These are phyloP conservation scores for Globisporangium polare DNA, from an alignment of 352 stramenopile genomes.

Conservation along the genomic window DNA sequence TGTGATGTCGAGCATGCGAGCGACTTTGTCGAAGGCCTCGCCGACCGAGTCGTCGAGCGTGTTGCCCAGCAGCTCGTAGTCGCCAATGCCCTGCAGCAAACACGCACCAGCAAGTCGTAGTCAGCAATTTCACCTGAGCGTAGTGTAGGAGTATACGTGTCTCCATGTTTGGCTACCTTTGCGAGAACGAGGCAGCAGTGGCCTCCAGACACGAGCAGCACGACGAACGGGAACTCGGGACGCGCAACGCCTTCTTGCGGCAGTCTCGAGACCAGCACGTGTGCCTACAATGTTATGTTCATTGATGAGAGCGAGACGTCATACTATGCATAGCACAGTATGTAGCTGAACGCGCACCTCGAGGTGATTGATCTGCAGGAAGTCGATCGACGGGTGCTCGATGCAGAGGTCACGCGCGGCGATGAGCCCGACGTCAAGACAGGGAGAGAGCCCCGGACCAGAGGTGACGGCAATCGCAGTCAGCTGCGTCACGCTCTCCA, in stretches of 20 bases:
- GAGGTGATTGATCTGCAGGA: slow-evolving; percentile 97
- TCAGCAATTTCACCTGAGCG: background rate
- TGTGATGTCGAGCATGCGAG: slow-evolving; percentile 90
- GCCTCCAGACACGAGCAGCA: slow-evolving; percentile 97
- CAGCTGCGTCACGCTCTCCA: slow-evolving; percentile 76
- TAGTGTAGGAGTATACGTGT: background rate
- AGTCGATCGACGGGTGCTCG: slow-evolving; percentile 84
- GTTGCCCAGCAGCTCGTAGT: slow-evolving; percentile 93
- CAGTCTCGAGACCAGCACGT: slow-evolving; percentile 94
- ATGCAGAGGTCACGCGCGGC: slow-evolving; percentile 79
- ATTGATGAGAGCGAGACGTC: background rate
- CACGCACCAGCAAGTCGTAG: too few species aligned
- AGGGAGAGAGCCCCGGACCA: slow-evolving; percentile 96
- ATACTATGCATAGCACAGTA: background rate
- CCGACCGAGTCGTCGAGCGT: slow-evolving; percentile 98
- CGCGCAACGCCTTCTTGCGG: slow-evolving; percentile 38
- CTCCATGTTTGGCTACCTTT: slow-evolving; percentile 28
- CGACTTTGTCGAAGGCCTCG: slow-evolving; percentile 98
- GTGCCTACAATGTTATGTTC: slow-evolving; percentile 50
- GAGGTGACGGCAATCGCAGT: slow-evolving; percentile 96
- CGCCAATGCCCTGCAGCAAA: slow-evolving; percentile 77
- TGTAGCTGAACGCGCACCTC: slow-evolving; percentile 52
- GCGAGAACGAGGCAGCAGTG: slow-evolving; percentile 96
- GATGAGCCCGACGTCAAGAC: slow-evolving; percentile 93
- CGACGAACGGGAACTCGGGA: slow-evolving; percentile 95